A percentile compares a stretch with the other conserved stretches of the same genome.
Conservation (phyloP, 345 rosid species). For the Angophora floribunda region DNA sequence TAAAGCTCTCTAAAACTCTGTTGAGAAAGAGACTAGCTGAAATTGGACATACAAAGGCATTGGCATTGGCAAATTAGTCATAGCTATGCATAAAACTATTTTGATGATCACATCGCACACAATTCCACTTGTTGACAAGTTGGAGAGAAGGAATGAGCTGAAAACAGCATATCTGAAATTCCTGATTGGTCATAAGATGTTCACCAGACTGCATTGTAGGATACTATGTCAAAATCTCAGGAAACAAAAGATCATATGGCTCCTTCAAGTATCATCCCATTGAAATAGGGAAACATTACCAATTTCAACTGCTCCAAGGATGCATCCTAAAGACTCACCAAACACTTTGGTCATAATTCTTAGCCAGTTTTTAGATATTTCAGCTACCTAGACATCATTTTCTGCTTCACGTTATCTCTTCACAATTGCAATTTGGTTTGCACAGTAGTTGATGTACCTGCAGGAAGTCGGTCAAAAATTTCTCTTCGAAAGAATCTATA, state of each 20-base stretch:
- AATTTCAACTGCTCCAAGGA: background rate
- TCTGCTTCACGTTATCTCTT: background rate
- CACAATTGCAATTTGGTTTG: background rate
- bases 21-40: background rate
- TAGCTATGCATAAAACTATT: background rate
- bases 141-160: background rate
- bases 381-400: background rate
- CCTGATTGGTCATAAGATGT: background rate
- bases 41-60: background rate
- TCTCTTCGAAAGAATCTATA: constrained; percentile 39
- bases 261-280: background rate
- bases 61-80: background rate
- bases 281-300: background rate
- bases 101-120: background rate
- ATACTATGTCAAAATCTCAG: background rate
- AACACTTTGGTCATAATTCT: background rate
- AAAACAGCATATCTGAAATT: background rate
- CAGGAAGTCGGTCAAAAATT: constrained; percentile 40
- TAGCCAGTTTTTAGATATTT: background rate
- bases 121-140: background rate
- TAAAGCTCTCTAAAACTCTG: background rate
- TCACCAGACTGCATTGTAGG: background rate
- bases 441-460: constrained; percentile 7
- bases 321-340: background rate
- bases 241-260: background rate